Conservation (phyloP, 148 eudicot species). For the Fagopyrum tataricum region DNA sequence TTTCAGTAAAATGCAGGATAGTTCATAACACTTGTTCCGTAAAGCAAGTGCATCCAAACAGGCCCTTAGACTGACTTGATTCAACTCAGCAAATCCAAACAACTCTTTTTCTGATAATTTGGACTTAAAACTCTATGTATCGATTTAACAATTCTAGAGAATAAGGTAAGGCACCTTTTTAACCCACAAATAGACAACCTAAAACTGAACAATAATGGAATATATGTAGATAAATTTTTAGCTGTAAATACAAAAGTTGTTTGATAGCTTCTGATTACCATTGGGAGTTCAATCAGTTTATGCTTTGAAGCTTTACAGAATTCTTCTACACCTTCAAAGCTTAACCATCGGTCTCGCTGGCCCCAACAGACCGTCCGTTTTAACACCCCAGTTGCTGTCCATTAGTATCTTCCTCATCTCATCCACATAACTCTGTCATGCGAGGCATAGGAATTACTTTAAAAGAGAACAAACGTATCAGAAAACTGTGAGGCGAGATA, state of each 20-base stretch:
- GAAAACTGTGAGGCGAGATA: neutral
- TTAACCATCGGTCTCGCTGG: conserved; percentile 95
- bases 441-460: neutral
- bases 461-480: neutral
- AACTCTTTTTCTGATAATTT: neutral
- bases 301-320: conserved; percentile 78
- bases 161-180: too few species aligned
- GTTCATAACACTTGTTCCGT: too few species aligned
- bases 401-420: conserved; percentile 60
- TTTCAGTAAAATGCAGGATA: too few species aligned
- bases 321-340: conserved; percentile 89
- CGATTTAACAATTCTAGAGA: too few species aligned
- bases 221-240: neutral
- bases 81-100: neutral
- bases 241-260: neutral
- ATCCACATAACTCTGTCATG: conserved; percentile 75
- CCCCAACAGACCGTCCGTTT: conserved; percentile 93
- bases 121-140: neutral
- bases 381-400: conserved; percentile 60
- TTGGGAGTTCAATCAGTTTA: conserved; percentile 70
- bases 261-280: conserved; percentile 31
- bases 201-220: neutral
- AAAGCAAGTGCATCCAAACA: too few species aligned
- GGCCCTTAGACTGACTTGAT: neutral
- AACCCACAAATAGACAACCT: too few species aligned